A percentile compares a stretch with the other conserved stretches of the same genome.
Evolutionary conservation across 176 grass and related monocot species (phyloP).

Genomic region (Oryza punctata): DNA sequence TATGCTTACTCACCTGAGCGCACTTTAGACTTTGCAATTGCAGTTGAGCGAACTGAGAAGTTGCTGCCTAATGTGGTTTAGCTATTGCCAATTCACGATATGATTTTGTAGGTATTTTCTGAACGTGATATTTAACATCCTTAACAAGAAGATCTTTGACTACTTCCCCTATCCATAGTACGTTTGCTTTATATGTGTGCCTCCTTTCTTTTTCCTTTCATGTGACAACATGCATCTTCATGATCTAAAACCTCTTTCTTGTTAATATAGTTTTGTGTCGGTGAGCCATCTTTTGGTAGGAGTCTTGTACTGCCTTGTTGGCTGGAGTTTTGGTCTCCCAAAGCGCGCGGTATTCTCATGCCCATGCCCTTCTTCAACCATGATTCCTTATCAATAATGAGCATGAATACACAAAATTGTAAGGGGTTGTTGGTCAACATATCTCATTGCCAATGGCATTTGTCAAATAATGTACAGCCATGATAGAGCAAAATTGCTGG

Average conservation of each 20-base stretch:
- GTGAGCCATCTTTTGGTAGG: slow-evolving; percentile 78
- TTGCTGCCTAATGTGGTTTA: slow-evolving; percentile 2
- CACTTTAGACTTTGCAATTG: background rate
- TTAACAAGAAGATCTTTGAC: slow-evolving; percentile 98
- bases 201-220: slow-evolving; percentile 2
- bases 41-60: background rate
- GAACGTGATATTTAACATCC: slow-evolving; percentile 98
- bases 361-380: background rate
- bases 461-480: background rate
- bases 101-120: slow-evolving; percentile 80
- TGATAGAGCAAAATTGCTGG: background rate
- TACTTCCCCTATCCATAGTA: slow-evolving; percentile 99
- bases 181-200: background rate
- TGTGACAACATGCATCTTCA: background rate
- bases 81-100: slow-evolving; percentile 12
- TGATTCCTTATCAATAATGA: background rate
- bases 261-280: slow-evolving; percentile 72
- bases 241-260: slow-evolving; percentile 16
- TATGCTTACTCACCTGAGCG: slow-evolving; percentile 40
- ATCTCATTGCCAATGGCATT: background rate
- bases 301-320: slow-evolving; percentile 79
- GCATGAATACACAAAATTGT: background rate
- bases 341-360: slow-evolving; percentile 69
- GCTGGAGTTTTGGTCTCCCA: slow-evolving; percentile 75
- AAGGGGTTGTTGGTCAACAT: background rate